Percentiles rank a stretch among this genome's conserved stretches.
phyloP scores from a whole-genome alignment of 345 rosid species.

The Erysimum cheiranthoides region DNA sequence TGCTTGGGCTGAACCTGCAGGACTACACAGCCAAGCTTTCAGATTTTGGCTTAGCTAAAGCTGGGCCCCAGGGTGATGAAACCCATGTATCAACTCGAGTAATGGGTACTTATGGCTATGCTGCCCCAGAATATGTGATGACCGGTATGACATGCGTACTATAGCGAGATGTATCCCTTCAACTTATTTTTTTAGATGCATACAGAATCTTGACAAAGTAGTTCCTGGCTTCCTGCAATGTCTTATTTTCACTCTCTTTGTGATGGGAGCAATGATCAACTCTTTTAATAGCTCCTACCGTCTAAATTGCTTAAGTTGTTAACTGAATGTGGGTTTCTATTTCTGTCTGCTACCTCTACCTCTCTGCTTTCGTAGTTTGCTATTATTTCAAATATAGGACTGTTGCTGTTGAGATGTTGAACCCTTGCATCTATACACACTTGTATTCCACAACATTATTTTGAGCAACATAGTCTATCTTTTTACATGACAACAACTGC shows the following conservation, averaged over 20 bases:
- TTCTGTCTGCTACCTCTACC: conserved; percentile 14
- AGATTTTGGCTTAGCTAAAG: conserved; percentile 98
- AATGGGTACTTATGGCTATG: conserved; percentile 99
- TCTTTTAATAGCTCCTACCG: not conserved
- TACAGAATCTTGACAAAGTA: not conserved
- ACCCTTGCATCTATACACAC: conserved; percentile 17
- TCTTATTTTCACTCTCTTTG: conserved; percentile 3
- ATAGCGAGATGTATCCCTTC: conserved; percentile 6
- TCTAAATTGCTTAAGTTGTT: conserved; percentile 16
- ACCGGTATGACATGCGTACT: conserved; percentile 65
- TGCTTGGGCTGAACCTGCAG: conserved; percentile 53
- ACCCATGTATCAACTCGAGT: conserved; percentile 96
- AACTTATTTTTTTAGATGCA: conserved; percentile 10
- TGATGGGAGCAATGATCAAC: conserved; percentile 8
- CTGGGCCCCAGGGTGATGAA: conserved; percentile 98
- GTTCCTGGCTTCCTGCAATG: conserved; percentile 4
- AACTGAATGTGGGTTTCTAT: conserved; percentile 7
- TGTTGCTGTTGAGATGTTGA: conserved; percentile 8
- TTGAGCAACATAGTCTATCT: not conserved
- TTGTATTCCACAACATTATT: not conserved
- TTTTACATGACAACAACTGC: conserved; percentile 20
- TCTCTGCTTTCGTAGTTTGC: conserved; percentile 18
- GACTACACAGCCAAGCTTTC: conserved; percentile 96
- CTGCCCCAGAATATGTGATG: conserved; percentile 97
- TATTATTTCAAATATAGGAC: not conserved